These are phyloP conservation scores for Eragrostis nindensis DNA, from an alignment of 176 grass and related monocot species.

Conservation along the genomic window DNA sequence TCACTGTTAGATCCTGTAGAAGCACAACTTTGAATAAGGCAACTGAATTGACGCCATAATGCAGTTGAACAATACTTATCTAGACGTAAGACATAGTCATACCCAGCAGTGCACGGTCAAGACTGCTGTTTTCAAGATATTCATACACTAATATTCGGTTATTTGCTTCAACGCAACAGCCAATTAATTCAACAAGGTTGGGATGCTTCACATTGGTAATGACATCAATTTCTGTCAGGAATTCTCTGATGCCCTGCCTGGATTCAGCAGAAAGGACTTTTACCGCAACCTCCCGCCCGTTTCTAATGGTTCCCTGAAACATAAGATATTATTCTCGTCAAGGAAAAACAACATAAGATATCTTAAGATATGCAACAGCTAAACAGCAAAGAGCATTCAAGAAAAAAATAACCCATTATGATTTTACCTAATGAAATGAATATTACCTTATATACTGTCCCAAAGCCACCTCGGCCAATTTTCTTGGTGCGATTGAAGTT, in stretches of 20 bases:
- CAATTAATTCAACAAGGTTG: slow-evolving; percentile 89
- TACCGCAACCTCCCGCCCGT: slow-evolving; percentile 53
- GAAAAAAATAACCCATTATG: not conserved
- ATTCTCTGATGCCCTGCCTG: slow-evolving; percentile 82
- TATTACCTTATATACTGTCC: slow-evolving; percentile 85
- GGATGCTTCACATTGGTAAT: slow-evolving; percentile 87
- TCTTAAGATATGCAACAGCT: not conserved
- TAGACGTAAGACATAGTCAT: slow-evolving; percentile 19
- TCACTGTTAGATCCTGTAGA: slow-evolving; percentile 72
- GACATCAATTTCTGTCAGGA: slow-evolving; percentile 91
- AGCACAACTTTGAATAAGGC: slow-evolving; percentile 19
- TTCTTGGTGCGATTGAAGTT: slow-evolving; percentile 71
- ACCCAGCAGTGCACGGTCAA: slow-evolving; percentile 84
- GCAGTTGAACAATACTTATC: not conserved
- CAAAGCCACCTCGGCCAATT: slow-evolving; percentile 81
- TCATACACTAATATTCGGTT: slow-evolving; percentile 93
- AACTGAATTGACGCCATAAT: not conserved
- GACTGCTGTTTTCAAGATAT: slow-evolving; percentile 78
- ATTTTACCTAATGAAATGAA: not conserved
- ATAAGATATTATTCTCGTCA: not conserved
- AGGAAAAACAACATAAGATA: not conserved
- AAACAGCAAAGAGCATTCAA: slow-evolving; percentile 6
- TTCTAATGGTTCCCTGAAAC: slow-evolving; percentile 74
- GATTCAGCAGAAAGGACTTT: slow-evolving; percentile 98
- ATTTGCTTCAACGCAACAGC: slow-evolving; percentile 77